phyloP scores from a whole-genome alignment of 495 filamentous ascomycete species.

The Geopyxis carbonaria region DNA sequence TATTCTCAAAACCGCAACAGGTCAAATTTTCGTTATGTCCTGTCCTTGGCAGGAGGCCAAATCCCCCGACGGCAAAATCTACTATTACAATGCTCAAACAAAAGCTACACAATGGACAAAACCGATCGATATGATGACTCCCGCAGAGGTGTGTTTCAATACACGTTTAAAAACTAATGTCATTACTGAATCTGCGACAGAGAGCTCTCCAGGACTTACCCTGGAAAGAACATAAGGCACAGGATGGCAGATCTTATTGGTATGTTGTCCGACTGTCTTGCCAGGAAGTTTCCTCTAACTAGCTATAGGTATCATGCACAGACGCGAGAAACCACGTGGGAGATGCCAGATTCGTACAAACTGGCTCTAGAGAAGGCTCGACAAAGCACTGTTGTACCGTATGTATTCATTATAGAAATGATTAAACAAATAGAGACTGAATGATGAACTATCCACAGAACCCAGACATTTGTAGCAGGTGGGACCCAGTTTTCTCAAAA shows the following conservation, averaged over 20 bases:
- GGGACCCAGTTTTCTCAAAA: constrained; percentile 22
- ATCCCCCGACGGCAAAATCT: constrained; percentile 64
- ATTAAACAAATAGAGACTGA: constrained; percentile 3
- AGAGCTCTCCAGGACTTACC: constrained; percentile 63
- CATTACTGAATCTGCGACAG: constrained; percentile 5
- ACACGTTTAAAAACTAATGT: background rate
- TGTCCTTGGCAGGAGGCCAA: constrained; percentile 67
- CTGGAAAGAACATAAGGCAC: constrained; percentile 83
- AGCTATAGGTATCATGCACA: constrained; percentile 50
- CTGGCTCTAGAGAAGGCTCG: constrained; percentile 40
- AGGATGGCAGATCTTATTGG: constrained; percentile 85
- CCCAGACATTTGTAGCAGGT: constrained; percentile 21
- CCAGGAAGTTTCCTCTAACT: background rate
- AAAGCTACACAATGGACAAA: constrained; percentile 90
- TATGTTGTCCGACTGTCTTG: constrained; percentile 16
- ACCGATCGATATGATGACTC: constrained; percentile 74
- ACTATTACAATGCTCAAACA: constrained; percentile 80
- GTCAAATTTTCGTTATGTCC: constrained; percentile 35
- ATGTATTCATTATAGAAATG: constrained; percentile 13
- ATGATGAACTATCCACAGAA: background rate
- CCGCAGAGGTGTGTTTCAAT: constrained; percentile 50
- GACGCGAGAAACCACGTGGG: constrained; percentile 84
- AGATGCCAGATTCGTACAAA: constrained; percentile 76
- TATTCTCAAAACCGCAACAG: constrained; percentile 18
- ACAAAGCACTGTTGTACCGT: constrained; percentile 28